Evolutionary conservation across 345 rosid species (phyloP).

Genomic region (Ceriops tagal): DNA sequence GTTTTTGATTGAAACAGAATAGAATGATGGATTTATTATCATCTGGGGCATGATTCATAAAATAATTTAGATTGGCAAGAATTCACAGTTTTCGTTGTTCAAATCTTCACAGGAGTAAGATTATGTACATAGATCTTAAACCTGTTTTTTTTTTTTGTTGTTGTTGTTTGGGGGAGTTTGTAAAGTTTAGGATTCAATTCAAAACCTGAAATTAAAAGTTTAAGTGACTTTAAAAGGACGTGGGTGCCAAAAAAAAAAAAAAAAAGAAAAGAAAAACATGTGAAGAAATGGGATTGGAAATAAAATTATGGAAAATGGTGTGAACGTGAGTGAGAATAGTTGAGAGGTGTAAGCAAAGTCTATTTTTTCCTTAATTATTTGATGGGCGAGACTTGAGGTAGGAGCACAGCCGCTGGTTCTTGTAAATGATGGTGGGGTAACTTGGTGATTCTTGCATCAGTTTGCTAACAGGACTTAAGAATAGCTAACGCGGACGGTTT

Average conservation of each 20-base stretch:
- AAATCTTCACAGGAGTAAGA: conserved; percentile 59
- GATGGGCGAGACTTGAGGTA: not conserved
- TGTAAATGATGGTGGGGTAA: not conserved
- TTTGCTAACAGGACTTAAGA: not conserved
- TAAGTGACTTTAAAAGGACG: too few relatives aligned
- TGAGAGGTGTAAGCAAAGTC: not conserved
- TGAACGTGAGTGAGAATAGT: not conserved
- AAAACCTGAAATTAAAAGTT: conserved; percentile 53
- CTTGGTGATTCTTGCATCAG: not conserved
- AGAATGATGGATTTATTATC: too few relatives aligned
- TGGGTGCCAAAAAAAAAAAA: too few relatives aligned
- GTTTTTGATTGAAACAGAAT: too few relatives aligned
- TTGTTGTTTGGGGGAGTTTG: too few relatives aligned
- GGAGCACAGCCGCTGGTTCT: not conserved
- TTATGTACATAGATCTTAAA: conserved; percentile 16
- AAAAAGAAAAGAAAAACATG: too few relatives aligned
- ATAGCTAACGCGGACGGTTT: not conserved
- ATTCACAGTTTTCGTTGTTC: conserved; percentile 7
- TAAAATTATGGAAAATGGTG: too few relatives aligned
- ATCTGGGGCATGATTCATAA: too few relatives aligned
- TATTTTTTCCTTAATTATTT: not conserved
- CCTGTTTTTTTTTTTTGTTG: too few relatives aligned
- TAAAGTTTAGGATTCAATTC: conserved; percentile 20
- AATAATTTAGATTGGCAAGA: too few relatives aligned
- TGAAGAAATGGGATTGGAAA: not conserved